Evolutionary conservation across 441 rosid species (phyloP).

Genomic region (Croton laevigatus): DNA sequence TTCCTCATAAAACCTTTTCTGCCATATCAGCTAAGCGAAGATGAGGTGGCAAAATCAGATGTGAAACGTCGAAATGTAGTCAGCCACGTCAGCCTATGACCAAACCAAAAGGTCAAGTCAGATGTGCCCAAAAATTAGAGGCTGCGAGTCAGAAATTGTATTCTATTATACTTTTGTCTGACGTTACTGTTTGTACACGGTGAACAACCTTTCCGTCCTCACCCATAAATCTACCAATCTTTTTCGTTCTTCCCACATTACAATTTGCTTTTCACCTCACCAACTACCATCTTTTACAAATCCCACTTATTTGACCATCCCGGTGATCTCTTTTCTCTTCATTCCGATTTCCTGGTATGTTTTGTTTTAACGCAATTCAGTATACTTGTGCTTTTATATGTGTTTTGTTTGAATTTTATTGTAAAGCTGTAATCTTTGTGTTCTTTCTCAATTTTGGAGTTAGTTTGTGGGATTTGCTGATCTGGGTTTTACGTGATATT

Average conservation of each 20-base stretch:
- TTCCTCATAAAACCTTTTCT: not conserved
- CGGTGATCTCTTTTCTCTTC: conserved; percentile 5
- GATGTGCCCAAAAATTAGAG: conserved; percentile 22
- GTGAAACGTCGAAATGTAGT: not conserved
- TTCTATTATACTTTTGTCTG: too few relatives aligned
- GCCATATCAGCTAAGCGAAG: not conserved
- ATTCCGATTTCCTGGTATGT: conserved; percentile 2
- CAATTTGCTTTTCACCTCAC: not conserved
- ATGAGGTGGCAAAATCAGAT: conserved; percentile 8
- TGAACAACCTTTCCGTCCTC: not conserved
- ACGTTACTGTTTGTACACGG: conserved; percentile 1
- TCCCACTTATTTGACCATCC: conserved; percentile 23
- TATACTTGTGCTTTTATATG: not conserved
- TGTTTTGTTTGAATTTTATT: conserved; percentile 15
- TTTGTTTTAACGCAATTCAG: not conserved
- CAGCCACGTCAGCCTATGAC: conserved; percentile 1
- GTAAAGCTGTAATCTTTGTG: not conserved
- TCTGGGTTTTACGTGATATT: not conserved
- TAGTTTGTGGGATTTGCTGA: conserved; percentile 18
- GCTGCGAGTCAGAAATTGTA: too few relatives aligned
- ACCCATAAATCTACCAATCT: not conserved
- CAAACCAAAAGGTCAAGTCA: conserved; percentile 18
- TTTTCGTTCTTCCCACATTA: not conserved
- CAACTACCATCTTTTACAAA: not conserved
- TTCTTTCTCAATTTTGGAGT: not conserved